Evolutionary conservation across 495 filamentous ascomycete genomes (phyloP).

Genomic region (Cladorrhinum samala): DNA sequence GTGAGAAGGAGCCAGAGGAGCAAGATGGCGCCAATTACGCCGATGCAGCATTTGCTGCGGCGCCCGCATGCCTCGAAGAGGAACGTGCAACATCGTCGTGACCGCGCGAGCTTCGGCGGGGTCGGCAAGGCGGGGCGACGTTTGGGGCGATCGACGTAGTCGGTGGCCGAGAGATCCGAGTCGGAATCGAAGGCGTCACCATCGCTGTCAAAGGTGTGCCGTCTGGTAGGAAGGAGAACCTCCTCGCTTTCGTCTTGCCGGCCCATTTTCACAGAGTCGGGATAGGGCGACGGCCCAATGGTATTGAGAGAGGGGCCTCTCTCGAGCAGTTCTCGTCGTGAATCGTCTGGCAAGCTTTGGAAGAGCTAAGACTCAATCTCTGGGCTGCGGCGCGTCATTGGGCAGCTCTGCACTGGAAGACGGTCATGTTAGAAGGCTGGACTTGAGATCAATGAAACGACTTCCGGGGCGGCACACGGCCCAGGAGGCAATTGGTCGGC

Average conservation of each 20-base stretch:
- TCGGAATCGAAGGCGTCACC: slow-evolving; percentile 27
- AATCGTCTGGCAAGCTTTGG: too few species aligned
- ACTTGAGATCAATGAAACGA: too few species aligned
- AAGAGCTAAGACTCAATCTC: too few species aligned
- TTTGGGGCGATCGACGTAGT: slow-evolving; percentile 29
- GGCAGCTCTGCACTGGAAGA: too few species aligned
- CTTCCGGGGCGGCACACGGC: too few species aligned
- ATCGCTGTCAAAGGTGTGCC: slow-evolving; percentile 23
- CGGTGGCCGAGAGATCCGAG: slow-evolving; percentile 38
- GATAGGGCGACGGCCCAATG: too few species aligned
- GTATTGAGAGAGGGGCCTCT: too few species aligned
- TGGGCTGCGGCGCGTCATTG: too few species aligned
- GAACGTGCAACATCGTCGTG: slow-evolving; percentile 9
- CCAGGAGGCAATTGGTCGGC: too few species aligned
- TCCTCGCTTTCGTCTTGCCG: slow-evolving; percentile 19
- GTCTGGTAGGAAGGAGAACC: slow-evolving; percentile 16
- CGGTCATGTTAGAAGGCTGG: too few species aligned
- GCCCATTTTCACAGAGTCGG: slow-evolving; percentile 5
- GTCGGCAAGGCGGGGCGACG: slow-evolving; percentile 9
- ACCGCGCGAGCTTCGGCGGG: slow-evolving; percentile 1
- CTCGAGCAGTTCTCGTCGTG: too few species aligned
- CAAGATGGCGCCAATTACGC: slow-evolving; percentile 19
- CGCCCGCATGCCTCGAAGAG: slow-evolving; percentile 22
- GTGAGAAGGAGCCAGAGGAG: slow-evolving; percentile 30
- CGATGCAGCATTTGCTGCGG: slow-evolving; percentile 32